Evolutionary conservation across 495 filamentous ascomycete genomes (phyloP), one percentile per base, ranked within the genome.

Genomic region (Talaromyces trachyspermus): DNA sequence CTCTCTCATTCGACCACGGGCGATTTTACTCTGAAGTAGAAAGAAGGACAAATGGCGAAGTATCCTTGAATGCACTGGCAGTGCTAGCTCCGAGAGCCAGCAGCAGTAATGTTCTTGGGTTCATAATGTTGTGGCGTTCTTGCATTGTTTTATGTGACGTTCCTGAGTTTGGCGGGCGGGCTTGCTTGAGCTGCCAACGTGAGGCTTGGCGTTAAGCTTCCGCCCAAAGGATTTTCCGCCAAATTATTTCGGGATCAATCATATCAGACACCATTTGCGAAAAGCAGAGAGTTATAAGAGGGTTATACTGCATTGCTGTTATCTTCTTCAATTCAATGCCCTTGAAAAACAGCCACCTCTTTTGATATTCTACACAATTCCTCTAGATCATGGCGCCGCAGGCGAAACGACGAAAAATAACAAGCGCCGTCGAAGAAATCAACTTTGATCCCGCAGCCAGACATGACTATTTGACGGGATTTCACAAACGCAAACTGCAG

Each of bases 401-500:
- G 12, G 55, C 69, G n/a, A 90, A 86, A 63, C 79, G 74, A 53
- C 71, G 85, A 44, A 89, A 86, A 64, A 39, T 58, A 22, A 58
- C 60, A n/a, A 66, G 72, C 46, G 67, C 74, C 30, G 69, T 85
- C 45, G 85, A 85, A 53, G 86, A 90, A 58, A 83, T 98, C 64
- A 81, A 71, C 33, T 96, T 97, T 66, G 91, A 97, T 68, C 57
- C 71, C 39, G 69, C 72, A 37, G 83, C 83, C 33, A 80, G 92
- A 41, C 73, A 81, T 51, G 85, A 96, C 52, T 98, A 86, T 55
- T 76, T 98, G 29, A 95, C 88, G 5, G 92, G 92, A 4, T 98
- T 98, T 68, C 91, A 88, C 70, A 96, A 95, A 74, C 84, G 92
- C 60, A 98, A 98, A 62, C 66, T 84, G 43, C 80, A 84, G 56